Evolutionary conservation across 1,284 basidiomycete species (phyloP).

Genomic region (Rhodotorula mucilaginosa): DNA sequence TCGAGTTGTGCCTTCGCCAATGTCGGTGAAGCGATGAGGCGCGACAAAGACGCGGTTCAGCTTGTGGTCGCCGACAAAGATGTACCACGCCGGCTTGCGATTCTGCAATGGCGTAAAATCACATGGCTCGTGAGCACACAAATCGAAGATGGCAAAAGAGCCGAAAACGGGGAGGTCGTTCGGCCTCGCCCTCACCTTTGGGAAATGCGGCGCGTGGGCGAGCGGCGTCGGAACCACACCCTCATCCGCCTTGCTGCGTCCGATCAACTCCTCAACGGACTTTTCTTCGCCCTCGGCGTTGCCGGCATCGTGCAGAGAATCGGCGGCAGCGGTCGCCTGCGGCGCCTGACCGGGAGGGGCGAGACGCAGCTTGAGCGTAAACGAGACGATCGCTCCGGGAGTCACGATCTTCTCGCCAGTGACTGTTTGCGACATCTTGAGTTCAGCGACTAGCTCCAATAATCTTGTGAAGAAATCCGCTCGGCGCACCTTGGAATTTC

Average conservation of each 20-base stretch:
- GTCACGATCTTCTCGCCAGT: slow-evolving; percentile 85
- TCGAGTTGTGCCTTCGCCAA: slow-evolving; percentile 68
- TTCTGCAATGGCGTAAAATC: slow-evolving; percentile 53
- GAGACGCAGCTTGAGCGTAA: slow-evolving; percentile 77
- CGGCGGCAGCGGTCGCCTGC: slow-evolving; percentile 49
- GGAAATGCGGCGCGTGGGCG: slow-evolving; percentile 89
- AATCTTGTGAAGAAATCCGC: too few species aligned
- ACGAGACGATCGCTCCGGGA: slow-evolving; percentile 82
- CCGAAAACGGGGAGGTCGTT: neutral
- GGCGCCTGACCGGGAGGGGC: slow-evolving; percentile 54
- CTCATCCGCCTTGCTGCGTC: slow-evolving; percentile 58
- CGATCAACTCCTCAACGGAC: slow-evolving; percentile 66
- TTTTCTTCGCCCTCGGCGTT: slow-evolving; percentile 58
- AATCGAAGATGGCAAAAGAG: neutral
- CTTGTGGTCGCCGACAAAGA: slow-evolving; percentile 87
- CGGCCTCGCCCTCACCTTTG: slow-evolving; percentile 63
- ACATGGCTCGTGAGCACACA: neutral
- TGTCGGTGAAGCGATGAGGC: slow-evolving; percentile 70
- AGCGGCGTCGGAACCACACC: slow-evolving; percentile 57
- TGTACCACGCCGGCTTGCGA: slow-evolving; percentile 81
- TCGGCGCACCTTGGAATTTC: slow-evolving; percentile 88
- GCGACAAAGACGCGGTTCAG: slow-evolving; percentile 85
- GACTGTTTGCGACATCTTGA: slow-evolving; percentile 57
- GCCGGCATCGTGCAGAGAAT: slow-evolving; percentile 37
- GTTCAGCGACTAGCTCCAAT: neutral